Conservation (phyloP, 805 yeast genomes). For the Ogataea allantospora region DNA sequence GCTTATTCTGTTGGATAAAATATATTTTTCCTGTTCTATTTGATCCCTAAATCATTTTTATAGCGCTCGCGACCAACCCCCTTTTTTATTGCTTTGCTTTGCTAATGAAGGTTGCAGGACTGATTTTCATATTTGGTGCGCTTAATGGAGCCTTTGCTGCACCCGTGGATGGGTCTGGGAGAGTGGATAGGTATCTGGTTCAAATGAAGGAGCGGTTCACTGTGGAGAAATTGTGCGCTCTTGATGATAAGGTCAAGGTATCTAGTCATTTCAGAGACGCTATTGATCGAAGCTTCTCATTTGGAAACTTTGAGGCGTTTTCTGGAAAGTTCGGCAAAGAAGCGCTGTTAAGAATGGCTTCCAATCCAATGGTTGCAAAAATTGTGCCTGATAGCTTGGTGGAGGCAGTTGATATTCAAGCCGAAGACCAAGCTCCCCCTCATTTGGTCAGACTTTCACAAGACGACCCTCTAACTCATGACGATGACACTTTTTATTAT, state of each 20-base stretch:
- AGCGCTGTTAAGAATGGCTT: constrained; percentile 44
- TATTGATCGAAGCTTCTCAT: constrained; percentile 53
- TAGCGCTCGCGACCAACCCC: constrained; percentile 10
- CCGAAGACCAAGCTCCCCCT: constrained; percentile 40
- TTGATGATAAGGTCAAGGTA: constrained; percentile 36
- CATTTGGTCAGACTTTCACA: constrained; percentile 68
- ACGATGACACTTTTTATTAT: constrained; percentile 45
- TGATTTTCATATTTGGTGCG: constrained; percentile 3
- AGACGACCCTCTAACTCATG: constrained; percentile 30
- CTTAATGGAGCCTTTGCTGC: constrained; percentile 3
- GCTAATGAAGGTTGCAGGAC: constrained; percentile 7
- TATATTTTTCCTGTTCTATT: constrained; percentile 9
- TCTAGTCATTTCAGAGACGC: constrained; percentile 44
- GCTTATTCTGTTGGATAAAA: constrained; percentile 3
- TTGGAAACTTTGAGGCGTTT: constrained; percentile 72
- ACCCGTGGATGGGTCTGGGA: constrained; percentile 6
- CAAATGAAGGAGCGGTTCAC: constrained; percentile 51
- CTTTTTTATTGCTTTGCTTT: constrained; percentile 11
- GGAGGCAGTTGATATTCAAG: constrained; percentile 49
- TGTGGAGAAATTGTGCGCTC: constrained; percentile 45
- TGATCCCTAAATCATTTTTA: constrained; percentile 5
- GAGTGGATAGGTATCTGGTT: constrained; percentile 41
- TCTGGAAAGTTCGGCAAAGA: constrained; percentile 57
- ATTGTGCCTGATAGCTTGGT: constrained; percentile 66
- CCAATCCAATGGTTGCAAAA: constrained; percentile 64